A percentile compares a stretch with the other conserved stretches of the same genome.
phyloP scores from a whole-genome alignment of 768 basidiomycete genomes.

The Panus rudis region DNA sequence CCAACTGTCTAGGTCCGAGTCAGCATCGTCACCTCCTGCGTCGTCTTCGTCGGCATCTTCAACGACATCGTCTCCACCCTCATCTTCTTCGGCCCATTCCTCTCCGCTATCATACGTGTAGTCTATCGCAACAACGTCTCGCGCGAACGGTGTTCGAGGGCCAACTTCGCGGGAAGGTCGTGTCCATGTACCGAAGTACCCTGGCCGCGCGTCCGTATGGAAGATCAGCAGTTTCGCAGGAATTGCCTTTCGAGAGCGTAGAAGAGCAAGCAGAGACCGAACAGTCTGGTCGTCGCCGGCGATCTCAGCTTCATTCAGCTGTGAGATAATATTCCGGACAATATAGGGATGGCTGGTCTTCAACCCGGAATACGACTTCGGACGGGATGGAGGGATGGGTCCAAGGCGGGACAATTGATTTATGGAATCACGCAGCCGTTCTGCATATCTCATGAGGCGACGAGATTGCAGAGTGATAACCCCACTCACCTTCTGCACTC shows the following conservation, averaged over 20 bases:
- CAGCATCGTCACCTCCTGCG: conserved; percentile 54
- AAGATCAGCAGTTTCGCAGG: conserved; percentile 84
- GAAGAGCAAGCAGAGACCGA: conserved; percentile 50
- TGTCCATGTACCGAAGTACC: conserved; percentile 94
- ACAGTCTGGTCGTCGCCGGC: conserved; percentile 64
- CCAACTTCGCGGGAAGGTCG: conserved; percentile 72
- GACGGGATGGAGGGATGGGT: conserved; percentile 16
- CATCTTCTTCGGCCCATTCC: conserved; percentile 85
- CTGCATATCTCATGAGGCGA: no score
- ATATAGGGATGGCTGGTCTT: conserved; percentile 26
- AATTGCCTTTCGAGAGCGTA: conserved; percentile 54
- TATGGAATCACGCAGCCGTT: conserved; percentile 15
- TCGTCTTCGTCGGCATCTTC: conserved; percentile 53
- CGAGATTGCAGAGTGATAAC: no score
- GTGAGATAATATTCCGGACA: conserved; percentile 47
- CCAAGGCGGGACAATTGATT: conserved; percentile 11
- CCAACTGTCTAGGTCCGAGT: conserved; percentile 77
- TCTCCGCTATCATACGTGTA: conserved; percentile 93
- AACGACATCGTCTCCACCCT: conserved; percentile 72
- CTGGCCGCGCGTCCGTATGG: conserved; percentile 77
- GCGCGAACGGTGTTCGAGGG: conserved; percentile 75
- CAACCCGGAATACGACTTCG: conserved; percentile 15
- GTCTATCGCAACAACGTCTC: conserved; percentile 72
- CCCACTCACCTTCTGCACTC: conserved; percentile 35
- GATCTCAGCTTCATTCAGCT: conserved; percentile 73